Base-by-base conservation (phyloP, 345 rosid species). In the Corchorus capsularis region DNA sequence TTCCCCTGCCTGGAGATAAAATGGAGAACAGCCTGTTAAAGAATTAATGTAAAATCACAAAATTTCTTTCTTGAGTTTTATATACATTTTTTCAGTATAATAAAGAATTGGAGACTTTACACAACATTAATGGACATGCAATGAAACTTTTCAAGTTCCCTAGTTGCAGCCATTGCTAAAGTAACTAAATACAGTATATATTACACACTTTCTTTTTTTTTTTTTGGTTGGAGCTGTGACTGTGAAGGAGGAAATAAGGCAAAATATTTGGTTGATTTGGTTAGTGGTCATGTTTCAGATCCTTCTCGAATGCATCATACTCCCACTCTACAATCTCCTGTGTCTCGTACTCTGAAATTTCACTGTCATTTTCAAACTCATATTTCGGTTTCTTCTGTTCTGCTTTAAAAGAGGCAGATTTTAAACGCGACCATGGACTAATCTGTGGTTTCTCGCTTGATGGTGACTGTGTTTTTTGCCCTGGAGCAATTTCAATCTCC, bases 271-370 rank as follows among this genome's bases (percentile, higher is more conserved):
- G 79, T 65, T 65, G 57, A 74, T 82, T 55, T 60, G 54, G 76
- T 83, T 77, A 85, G 77, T 82, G 75, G 79, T 62, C 65, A 55
- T 61, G 63, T 19, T 80, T 79, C 45, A 63, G 45, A 77, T 88
- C 78, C 77, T 83, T 85, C 45, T 79, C 93, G 39, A 80, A 84
- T 64, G 81, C 94, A 55, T 95, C 99, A 64, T 75, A 95, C 74
- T 86, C 98, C 98, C 99, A 92, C 10, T 89, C 96, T 7, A 79
- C 84, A 70, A 92, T 89, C 32, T 93, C 97, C 67, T 85, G 93
- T 1, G 81, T 54, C n/a, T 93, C 99, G 70, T 86, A 91, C 0
- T 80, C 67, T 32, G 82, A 81, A 75, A 61, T 54, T 54, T 75
- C 92, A 15, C 77, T 76, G 45, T 80, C 87, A 8, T 82, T 79